Evolutionary conservation across 2,329 filamentous ascomycete genomes (phyloP), one percentile per base, ranked within the genome.

Genomic region (Arthrobotrys megalospora): DNA sequence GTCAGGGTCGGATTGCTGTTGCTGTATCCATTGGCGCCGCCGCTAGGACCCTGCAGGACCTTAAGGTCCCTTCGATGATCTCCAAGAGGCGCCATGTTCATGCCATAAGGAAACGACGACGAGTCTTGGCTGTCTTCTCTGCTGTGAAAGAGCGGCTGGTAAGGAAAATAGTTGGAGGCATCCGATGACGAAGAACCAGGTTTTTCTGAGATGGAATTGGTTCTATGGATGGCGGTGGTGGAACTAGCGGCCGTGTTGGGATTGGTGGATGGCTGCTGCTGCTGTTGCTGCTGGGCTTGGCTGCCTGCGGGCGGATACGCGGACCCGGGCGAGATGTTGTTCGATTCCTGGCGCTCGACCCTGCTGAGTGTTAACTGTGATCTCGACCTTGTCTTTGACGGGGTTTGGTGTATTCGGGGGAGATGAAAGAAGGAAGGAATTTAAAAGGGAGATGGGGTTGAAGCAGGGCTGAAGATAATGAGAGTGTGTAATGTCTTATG

Each of bases 81-180:
- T 62, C 73, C 73, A 66, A 77, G 73, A 16, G 73, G 48, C 28
- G 55, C 43, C 73, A 77, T 77, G n/a, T 77, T 77, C 73, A 77
- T 48, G 19, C 73, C 73, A 77, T 77, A 71, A 10, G 73, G 53
- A 34, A 66, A 63, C 12, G 60, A 53, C 3, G 34, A 19, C 10
- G 64, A 64, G 41, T 41, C 55, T 36, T 76, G 63, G 38, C 60
- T 64, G 55, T 76, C 73, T 34, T 77, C 73, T 45, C 58, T 71
- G 50, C 43, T 67, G 62, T 70, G 45, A 62, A 70, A 65, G 66
- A 66, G 41, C 19, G 58, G 32, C 19, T 71, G 58, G 53, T 71
- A 77, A 34, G 55, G 73, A 36, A 77, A 77, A 43, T 77, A 77
- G 45, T 70, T 60, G 50, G 67, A 60, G n/a, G 63, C 70, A 75